A percentile compares a stretch with the other conserved stretches of the same genome.
Evolutionary conservation across 1,139 yeast genomes (phyloP).

Genomic region (Candida sp.): DNA sequence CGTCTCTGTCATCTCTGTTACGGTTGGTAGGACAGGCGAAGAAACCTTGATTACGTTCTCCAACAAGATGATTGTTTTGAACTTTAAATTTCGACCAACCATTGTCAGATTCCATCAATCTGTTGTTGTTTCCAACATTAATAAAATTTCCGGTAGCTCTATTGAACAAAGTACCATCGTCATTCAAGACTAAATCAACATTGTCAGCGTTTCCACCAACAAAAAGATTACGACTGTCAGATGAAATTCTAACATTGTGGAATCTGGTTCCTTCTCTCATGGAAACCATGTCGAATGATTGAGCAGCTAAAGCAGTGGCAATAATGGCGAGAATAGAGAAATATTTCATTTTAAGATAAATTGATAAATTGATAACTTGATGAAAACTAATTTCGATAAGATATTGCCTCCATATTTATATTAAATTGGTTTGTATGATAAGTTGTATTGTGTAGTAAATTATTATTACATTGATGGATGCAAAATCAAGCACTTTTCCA

Average conservation of each 20-base stretch:
- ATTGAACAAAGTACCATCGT: slow-evolving; percentile 20
- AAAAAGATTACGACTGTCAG: slow-evolving; percentile 10
- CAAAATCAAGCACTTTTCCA: background rate
- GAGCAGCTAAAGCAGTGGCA: slow-evolving; percentile 20
- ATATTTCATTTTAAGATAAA: slow-evolving; percentile 2
- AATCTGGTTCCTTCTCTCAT: slow-evolving; percentile 23
- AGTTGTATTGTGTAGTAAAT: too few relatives aligned
- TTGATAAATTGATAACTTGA: background rate
- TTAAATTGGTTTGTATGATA: too few relatives aligned
- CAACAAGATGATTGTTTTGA: slow-evolving; percentile 10
- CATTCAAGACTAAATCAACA: slow-evolving; percentile 12
- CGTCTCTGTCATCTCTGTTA: background rate
- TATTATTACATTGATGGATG: too few relatives aligned
- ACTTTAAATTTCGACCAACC: slow-evolving; percentile 15
- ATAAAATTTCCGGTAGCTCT: slow-evolving; percentile 12
- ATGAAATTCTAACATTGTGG: slow-evolving; percentile 14
- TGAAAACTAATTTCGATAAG: background rate
- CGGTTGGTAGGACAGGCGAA: slow-evolving; percentile 14
- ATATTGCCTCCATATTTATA: too few relatives aligned
- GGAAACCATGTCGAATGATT: slow-evolving; percentile 15
- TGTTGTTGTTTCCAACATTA: slow-evolving; percentile 11
- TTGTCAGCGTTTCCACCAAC: slow-evolving; percentile 15
- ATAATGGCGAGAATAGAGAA: slow-evolving; percentile 14
- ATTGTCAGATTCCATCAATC: slow-evolving; percentile 11
- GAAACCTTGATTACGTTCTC: slow-evolving; percentile 13